A percentile compares a stretch with the other conserved stretches of the same genome.
These are phyloP conservation scores for Prillingera fragicola DNA, from an alignment of 1,284 basidiomycete species.

Conservation along the genomic window DNA sequence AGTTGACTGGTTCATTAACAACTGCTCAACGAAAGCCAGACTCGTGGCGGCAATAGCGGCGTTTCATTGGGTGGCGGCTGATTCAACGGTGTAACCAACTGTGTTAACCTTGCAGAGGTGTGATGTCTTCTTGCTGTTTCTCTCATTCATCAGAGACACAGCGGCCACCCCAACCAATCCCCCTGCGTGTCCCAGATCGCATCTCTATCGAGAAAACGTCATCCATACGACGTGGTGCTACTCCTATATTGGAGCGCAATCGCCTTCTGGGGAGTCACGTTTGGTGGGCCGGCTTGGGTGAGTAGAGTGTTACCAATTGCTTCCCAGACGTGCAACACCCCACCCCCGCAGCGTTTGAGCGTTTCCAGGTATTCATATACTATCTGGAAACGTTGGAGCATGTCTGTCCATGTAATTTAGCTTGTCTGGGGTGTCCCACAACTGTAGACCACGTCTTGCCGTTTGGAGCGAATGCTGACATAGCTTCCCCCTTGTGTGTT, in stretches of 20 bases:
- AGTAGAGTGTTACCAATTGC: too few species aligned
- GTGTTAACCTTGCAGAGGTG: too few species aligned
- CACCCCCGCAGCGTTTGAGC: background rate
- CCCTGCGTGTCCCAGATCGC: conserved; percentile 4
- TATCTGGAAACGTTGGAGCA: background rate
- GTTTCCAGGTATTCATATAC: background rate
- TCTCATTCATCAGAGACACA: background rate
- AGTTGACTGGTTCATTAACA: too few species aligned
- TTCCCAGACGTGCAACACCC: too few species aligned
- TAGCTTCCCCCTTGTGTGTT: background rate
- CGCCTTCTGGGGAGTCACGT: conserved; percentile 1
- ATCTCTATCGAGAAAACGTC: background rate
- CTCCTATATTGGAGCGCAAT: background rate
- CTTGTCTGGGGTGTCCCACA: background rate
- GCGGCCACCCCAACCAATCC: conserved; percentile 3
- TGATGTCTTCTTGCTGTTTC: too few species aligned
- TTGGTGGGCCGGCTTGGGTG: conserved; percentile 7
- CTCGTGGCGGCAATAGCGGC: too few species aligned
- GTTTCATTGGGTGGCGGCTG: too few species aligned
- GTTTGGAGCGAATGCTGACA: background rate
- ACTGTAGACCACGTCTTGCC: background rate
- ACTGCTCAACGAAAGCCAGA: too few species aligned
- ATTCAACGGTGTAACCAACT: too few species aligned
- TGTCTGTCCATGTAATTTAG: background rate
- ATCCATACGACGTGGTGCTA: background rate